Conservation (phyloP, 163 green algal genomes). For the Scenedesmus sp. region DNA sequence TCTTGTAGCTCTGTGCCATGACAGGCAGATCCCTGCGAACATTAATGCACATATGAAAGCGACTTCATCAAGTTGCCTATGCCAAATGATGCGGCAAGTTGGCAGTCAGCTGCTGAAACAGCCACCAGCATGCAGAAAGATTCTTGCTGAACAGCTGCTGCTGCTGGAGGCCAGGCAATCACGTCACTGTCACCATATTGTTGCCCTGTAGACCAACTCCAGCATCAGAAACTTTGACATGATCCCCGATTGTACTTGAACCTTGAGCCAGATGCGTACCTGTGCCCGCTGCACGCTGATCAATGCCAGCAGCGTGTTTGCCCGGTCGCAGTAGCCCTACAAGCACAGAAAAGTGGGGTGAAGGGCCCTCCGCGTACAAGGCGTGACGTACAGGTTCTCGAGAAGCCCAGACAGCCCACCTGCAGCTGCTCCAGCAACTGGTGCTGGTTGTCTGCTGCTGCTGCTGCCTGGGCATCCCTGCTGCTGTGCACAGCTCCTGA, state of each 20-base stretch:
- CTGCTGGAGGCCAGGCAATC: not conserved
- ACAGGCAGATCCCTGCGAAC: not conserved
- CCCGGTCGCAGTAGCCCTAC: not conserved
- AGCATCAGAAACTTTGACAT: too few relatives aligned
- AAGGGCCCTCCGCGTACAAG: not conserved
- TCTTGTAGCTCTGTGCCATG: not conserved
- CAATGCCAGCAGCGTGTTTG: not conserved
- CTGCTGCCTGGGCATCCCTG: not conserved
- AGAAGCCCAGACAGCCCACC: not conserved
- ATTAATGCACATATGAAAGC: too few relatives aligned
- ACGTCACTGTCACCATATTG: not conserved
- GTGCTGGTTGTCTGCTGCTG: constrained; percentile 4
- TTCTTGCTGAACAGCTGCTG: not conserved
- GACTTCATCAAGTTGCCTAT: too few relatives aligned
- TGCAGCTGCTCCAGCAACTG: constrained; percentile 43
- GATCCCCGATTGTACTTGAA: too few relatives aligned
- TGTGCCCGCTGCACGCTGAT: constrained; percentile 17
- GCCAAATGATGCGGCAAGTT: too few relatives aligned
- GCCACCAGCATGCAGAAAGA: not conserved
- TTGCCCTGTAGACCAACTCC: too few relatives aligned
- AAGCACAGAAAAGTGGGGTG: not conserved
- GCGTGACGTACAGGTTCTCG: not conserved
- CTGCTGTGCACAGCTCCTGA: not conserved
- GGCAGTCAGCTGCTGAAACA: not conserved
- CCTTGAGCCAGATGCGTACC: not conserved